Base-by-base conservation (phyloP, 257 asterid species). In the Echites panduratus region DNA sequence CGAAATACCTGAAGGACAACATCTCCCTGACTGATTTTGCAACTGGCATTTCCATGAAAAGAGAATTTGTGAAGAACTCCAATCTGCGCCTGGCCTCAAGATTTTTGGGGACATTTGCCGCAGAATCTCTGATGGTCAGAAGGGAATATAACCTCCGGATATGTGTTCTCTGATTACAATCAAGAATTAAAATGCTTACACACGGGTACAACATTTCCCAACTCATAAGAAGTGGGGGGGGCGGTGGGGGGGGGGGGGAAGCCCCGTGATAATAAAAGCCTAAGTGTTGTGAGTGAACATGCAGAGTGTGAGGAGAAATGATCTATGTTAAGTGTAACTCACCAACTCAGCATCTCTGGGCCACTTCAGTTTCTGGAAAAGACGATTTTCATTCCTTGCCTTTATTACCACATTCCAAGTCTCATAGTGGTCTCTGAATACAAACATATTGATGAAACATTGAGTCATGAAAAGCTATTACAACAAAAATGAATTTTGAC, bases 41-140 rank as follows among this genome's bases (percentile, higher is more conserved):
- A n/a, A 53, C 78, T 71, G 99, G 99, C 95, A 94, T 91, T 86
- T 90, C 92, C 99, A 94, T 91, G 77, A 94, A 94, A 73, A 94
- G 98, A 47, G 99, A 94, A 82, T 94, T 94, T 53, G 98, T 84
- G 79, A 94, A 94, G 76, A 89, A 94, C 80, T 94, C 89, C 70
- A 94, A 81, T 73, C 99, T 87, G 76, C 99, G 89, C 74, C 95
- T 80, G 47, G 99, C 99, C 85, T 94, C 99, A 14, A 94, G 99
- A 83, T 91, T 94, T 70, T 77, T 83, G 9, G 99, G 99, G 72
- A 91, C 67, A 73, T 79, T 91, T 73, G 97, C 96, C 62, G 97
- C 98, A 20, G 99, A 94, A 73, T 91, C 99, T 80, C 91, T 87
- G 81, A 90, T 86, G 65, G 98, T 89, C 65, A 91, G 85, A 66